phyloP scores from a whole-genome alignment of 1,284 basidiomycete species.

The Ustilago curta region DNA sequence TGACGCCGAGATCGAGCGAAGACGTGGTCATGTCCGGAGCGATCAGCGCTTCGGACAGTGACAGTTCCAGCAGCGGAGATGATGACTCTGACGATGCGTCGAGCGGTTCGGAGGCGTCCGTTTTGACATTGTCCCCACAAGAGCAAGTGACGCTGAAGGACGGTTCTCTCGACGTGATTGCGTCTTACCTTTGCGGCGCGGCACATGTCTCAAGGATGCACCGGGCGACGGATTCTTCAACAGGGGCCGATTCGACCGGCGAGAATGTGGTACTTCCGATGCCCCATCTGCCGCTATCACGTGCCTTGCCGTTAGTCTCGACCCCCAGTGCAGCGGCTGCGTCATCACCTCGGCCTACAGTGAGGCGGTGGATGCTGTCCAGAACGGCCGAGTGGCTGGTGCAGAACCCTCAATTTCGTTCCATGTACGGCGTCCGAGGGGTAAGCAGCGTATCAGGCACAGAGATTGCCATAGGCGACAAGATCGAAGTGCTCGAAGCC shows the following conservation, averaged over 20 bases:
- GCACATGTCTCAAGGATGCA: neutral
- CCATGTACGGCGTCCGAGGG: conserved; percentile 18
- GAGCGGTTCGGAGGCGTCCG: conserved; percentile 17
- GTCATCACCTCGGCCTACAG: neutral
- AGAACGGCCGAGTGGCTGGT: conserved; percentile 37
- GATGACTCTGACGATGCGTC: conserved; percentile 30
- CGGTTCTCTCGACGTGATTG: conserved; percentile 15
- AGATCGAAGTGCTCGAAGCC: conserved; percentile 39
- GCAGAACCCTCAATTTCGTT: conserved; percentile 39
- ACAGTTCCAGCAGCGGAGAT: conserved; percentile 17
- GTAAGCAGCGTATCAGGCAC: neutral
- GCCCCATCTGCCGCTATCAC: neutral
- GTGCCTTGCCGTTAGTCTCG: neutral
- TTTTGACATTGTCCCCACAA: conserved; percentile 9
- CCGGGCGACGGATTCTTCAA: neutral
- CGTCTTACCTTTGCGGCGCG: conserved; percentile 16
- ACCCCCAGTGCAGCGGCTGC: neutral
- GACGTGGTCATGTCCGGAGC: conserved; percentile 19
- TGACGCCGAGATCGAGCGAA: conserved; percentile 47
- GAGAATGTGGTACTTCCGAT: neutral
- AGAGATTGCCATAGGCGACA: conserved; percentile 24
- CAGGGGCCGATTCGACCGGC: neutral
- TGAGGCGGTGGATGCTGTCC: conserved; percentile 30
- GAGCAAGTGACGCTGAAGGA: conserved; percentile 21
- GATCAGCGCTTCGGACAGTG: conserved; percentile 17